These are phyloP conservation scores for Ceratobasidium sp. DNA, from an alignment of 1,284 basidiomycete genomes.

Conservation along the genomic window DNA sequence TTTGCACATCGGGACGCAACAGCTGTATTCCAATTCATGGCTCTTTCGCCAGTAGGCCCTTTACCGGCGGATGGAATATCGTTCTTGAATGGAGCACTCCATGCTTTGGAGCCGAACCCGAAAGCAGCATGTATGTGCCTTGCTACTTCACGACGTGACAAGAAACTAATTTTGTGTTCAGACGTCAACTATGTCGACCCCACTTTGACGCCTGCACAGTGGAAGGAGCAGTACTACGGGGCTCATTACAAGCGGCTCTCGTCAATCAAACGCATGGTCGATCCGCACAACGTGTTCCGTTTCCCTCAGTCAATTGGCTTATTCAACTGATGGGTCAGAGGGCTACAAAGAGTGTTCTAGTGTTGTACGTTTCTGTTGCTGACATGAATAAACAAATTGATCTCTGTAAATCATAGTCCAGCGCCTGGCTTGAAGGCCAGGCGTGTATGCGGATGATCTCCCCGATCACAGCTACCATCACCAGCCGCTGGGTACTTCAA, in stretches of 20 bases:
- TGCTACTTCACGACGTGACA: no score
- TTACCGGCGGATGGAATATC: background rate
- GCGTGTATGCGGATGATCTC: no score
- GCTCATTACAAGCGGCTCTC: constrained; percentile 9
- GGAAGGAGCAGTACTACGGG: constrained; percentile 18
- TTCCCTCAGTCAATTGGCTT: constrained; percentile 41
- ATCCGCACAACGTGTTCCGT: constrained; percentile 39
- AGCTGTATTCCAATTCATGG: background rate
- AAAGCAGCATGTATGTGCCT: constrained; percentile 7
- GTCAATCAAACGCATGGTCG: constrained; percentile 34
- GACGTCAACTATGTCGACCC: constrained; percentile 22
- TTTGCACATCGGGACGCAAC: constrained; percentile 6
- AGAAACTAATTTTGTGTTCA: background rate
- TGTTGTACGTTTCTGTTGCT: background rate
- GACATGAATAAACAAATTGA: background rate
- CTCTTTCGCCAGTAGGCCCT: background rate
- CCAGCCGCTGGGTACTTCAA: no score
- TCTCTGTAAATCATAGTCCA: background rate
- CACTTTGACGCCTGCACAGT: constrained; percentile 37
- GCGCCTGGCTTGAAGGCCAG: no score
- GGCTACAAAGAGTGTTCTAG: background rate
- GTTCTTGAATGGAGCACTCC: background rate
- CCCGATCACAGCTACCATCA: no score
- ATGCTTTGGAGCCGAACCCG: constrained; percentile 34
- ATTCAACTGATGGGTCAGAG: background rate